Evolutionary conservation across 78 protist species (phyloP).

Genomic region (Dictyostelium purpureum): DNA sequence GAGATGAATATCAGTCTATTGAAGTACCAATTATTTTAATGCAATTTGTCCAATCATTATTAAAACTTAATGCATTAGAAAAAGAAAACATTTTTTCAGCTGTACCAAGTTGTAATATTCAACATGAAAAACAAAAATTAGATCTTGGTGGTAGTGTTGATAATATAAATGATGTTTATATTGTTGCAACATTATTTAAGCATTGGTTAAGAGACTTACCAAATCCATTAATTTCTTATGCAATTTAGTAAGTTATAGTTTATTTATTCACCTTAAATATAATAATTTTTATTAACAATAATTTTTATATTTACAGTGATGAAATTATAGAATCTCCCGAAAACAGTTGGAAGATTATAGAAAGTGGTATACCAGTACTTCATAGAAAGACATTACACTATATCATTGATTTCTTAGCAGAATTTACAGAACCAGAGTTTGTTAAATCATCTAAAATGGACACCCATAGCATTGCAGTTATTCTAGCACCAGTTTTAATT

Average conservation of each 20-base stretch:
- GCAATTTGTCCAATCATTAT: conserved; percentile 31
- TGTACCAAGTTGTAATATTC: neutral
- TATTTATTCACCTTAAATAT: neutral
- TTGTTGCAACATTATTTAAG: conserved; percentile 49
- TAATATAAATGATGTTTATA: conserved; percentile 5
- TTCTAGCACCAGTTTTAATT: conserved; percentile 48
- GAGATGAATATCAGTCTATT: neutral
- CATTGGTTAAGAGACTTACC: conserved; percentile 74
- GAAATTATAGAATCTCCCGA: conserved; percentile 54
- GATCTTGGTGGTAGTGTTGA: conserved; percentile 41
- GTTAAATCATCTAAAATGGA: conserved; percentile 15
- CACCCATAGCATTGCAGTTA: conserved; percentile 2
- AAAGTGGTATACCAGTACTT: conserved; percentile 35
- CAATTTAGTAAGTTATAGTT: conserved; percentile 38
- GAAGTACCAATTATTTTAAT: conserved; percentile 46
- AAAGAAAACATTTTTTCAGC: conserved; percentile 32
- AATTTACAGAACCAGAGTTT: conserved; percentile 48
- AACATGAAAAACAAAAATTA: conserved; percentile 48
- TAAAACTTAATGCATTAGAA: conserved; percentile 43
- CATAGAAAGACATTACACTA: conserved; percentile 40
- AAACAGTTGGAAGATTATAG: conserved; percentile 26
- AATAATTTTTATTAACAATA: neutral
- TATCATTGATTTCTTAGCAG: conserved; percentile 52
- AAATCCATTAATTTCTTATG: conserved; percentile 58
- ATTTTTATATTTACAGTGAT: conserved; percentile 10